Percentiles rank a stretch among this genome's conserved stretches.
Evolutionary conservation across 768 basidiomycete species (phyloP).

Genomic region (Ramaria sp.): DNA sequence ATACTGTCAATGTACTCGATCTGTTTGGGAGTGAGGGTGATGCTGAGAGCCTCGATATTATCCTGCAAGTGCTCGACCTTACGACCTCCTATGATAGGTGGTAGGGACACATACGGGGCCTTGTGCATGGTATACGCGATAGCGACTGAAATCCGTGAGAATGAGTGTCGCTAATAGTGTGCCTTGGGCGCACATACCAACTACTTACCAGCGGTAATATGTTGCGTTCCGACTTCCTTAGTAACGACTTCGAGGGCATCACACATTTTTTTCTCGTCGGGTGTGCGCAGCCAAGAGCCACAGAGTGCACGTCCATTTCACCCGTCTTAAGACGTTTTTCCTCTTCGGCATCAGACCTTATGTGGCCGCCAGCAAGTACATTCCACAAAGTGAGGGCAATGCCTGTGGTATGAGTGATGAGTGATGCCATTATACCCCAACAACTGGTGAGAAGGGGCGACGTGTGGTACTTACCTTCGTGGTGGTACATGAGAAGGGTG

Average conservation of each 20-base stretch:
- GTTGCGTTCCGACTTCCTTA: constrained; percentile 21
- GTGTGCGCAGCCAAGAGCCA: constrained; percentile 34
- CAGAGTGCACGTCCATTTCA: too few species aligned
- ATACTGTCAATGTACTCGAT: constrained; percentile 34
- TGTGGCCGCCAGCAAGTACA: too few species aligned
- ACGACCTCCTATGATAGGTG: constrained; percentile 39
- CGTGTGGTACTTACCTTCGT: too few species aligned
- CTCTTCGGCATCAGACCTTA: too few species aligned
- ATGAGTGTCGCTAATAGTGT: not conserved
- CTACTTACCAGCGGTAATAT: constrained; percentile 29
- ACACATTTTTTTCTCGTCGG: constrained; percentile 31
- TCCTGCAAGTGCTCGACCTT: constrained; percentile 41
- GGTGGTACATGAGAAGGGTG: too few species aligned
- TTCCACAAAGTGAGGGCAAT: too few species aligned
- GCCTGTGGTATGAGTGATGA: too few species aligned
- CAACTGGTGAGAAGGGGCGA: too few species aligned
- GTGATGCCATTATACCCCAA: too few species aligned
- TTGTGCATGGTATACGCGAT: constrained; percentile 49
- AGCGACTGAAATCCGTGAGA: constrained; percentile 25
- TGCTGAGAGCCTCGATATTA: constrained; percentile 41
- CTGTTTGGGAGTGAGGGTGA: constrained; percentile 34
- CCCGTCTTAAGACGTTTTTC: too few species aligned
- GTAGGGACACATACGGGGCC: constrained; percentile 41
- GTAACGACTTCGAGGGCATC: constrained; percentile 41
- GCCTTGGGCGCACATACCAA: constrained; percentile 10